Base-by-base conservation (phyloP, 2,329 filamentous ascomycete species). In the Aureobasidium sp. region DNA sequence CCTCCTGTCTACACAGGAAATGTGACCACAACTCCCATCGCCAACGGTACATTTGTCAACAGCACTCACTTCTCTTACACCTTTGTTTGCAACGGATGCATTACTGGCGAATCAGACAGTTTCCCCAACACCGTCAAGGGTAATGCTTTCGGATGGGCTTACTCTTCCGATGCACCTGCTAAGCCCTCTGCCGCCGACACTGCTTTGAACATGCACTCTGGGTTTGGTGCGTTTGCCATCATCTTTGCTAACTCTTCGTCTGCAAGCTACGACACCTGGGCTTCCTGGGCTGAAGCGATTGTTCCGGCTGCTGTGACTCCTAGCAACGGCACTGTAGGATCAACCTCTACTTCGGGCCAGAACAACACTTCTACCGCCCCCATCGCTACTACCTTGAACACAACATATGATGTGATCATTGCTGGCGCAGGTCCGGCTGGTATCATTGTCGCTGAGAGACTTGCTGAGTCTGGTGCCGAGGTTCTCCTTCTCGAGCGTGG, bases 401-500 rank as follows among this genome's bases (percentile, higher is more conserved):
- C 54, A 6, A 61, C 61, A 13, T 64, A 64, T 7, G 63, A 64
- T 39, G 62, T 62, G 34, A 79, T 81, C 50, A 69, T 81, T 16
- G 73, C 80, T 21, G 78, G 78, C n/a, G 77, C 79, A 39, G 81
- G 80, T 34, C 78, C 80, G 8, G 79, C 79, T 8, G 80, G 81
- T 6, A 80, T 83, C 58, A 79, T 82, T 34, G 76, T 79, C 37
- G 79, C 80, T 34, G 78, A 80, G 58, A 71, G 78, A 54, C 71
- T 83, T 69, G 80, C 79, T 58, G 79, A 81, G 64, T 77, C 77
- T 11, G 79, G 80, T 34, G 77, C 80, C 64, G 78, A 77, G 65
- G 82, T 80, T 0, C 73, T 83, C 30, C 72, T 83, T 0, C 73
- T 83, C 5, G 81, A 83, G 66, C 73, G 79, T 62, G 81, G 81